These are phyloP conservation scores for Dissoconium aciculare DNA, from an alignment of 2,329 filamentous ascomycete genomes.

Conservation along the genomic window DNA sequence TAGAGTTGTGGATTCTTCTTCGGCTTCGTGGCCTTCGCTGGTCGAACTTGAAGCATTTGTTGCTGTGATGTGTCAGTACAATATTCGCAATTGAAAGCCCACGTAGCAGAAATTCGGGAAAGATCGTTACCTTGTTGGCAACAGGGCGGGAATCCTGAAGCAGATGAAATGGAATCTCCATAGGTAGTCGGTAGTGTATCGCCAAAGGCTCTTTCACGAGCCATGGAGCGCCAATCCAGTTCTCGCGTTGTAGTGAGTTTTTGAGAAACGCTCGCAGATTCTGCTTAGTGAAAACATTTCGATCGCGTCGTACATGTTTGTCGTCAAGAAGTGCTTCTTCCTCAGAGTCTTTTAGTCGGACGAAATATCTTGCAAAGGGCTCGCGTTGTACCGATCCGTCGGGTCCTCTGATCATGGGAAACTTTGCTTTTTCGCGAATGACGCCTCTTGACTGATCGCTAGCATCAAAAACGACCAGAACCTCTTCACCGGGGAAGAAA, in stretches of 20 bases:
- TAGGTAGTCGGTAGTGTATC: slow-evolving; percentile 69
- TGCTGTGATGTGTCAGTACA: slow-evolving; percentile 10
- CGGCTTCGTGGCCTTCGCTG: slow-evolving; percentile 13
- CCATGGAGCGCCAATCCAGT: slow-evolving; percentile 96
- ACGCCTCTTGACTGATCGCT: slow-evolving; percentile 48
- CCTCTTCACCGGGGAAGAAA: slow-evolving; percentile 78
- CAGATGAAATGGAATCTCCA: slow-evolving; percentile 68
- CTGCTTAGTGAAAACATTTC: slow-evolving; percentile 86
- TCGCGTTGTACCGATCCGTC: slow-evolving; percentile 54
- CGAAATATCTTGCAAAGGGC: slow-evolving; percentile 66
- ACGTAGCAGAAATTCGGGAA: background rate
- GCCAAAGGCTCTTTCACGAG: slow-evolving; percentile 79
- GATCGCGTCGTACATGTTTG: slow-evolving; percentile 68
- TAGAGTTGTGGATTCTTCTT: no score
- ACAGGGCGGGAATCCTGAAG: slow-evolving; percentile 57
- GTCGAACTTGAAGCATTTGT: slow-evolving; percentile 14
- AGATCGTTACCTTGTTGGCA: slow-evolving; percentile 10
- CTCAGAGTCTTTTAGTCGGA: slow-evolving; percentile 50
- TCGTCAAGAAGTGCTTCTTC: slow-evolving; percentile 69
- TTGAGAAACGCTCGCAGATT: slow-evolving; percentile 90
- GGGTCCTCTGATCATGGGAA: slow-evolving; percentile 42
- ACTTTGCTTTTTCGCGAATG: slow-evolving; percentile 73
- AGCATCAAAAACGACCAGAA: slow-evolving; percentile 55
- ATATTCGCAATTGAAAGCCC: slow-evolving; percentile 2
- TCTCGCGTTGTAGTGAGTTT: slow-evolving; percentile 78